Base-by-base conservation (phyloP, 495 filamentous ascomycete species). In the Penicillium diatomitis region DNA sequence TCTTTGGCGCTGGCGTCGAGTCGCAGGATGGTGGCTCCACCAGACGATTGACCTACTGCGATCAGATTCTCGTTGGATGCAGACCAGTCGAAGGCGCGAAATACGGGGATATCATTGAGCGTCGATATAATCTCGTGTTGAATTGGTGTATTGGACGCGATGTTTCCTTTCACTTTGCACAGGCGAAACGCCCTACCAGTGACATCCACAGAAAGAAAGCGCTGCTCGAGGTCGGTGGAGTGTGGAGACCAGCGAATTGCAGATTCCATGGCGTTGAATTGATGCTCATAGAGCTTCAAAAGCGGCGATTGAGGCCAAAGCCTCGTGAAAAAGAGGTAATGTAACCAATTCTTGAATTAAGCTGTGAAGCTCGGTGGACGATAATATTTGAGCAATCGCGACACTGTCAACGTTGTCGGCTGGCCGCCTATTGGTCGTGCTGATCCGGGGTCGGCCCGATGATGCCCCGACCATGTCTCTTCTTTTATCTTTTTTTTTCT, bases 11-110 rank as follows among this genome's bases (percentile, higher is more conserved):
- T 72, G 44, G 83, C 77, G 54, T 88, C 80, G 41, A 96, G 77
- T 42, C 85, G 80, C 50, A 96, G 64, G 28, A 98, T 76, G 41
- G 84, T 85, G 49, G 90, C 86, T 54, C 92, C 83, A 32, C 92
- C 94, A 43, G 85, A 87, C 8, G 81, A 78, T 54, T 88, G 86
- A 30, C 92, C 92, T 10, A 97, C 81, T 30, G 86, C 89, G 38
- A 96, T 79, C 38, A 97, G 72, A 42, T 83, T 83, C 65, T 81
- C 80, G 52, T 87, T 74, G 11, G 76, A 73, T 7, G 87, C 84
- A 0, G 94, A 95, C 92, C 94, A 97, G 70, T 97, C 92, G 67
- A 95, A 96, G 30, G 90, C 88, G 44, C 84, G 88, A 58, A 95
- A 84, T 6, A 79, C 74, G n/a, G 90, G 90, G 11, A 96, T 78